Evolutionary conservation across 2,329 filamentous ascomycete genomes (phyloP).

Genomic region (Dactylellina drechsleri): DNA sequence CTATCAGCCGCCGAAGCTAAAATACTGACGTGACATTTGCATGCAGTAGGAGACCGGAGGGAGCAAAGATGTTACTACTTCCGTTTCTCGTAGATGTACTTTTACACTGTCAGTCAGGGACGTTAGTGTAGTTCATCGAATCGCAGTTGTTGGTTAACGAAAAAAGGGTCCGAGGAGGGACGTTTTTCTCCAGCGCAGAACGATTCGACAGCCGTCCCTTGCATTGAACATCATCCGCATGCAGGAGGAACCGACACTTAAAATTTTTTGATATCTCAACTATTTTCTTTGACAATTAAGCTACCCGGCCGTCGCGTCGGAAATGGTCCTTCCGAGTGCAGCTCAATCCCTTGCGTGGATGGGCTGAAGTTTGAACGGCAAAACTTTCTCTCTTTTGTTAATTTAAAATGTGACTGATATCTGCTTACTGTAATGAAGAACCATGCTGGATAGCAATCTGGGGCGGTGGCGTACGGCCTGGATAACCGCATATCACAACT

Average conservation of each 20-base stretch:
- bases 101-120: neutral
- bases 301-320: neutral
- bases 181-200: no score
- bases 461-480: no score
- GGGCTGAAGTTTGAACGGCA: no score
- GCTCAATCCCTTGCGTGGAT: neutral
- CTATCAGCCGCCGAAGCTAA: neutral
- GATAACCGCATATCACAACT: no score
- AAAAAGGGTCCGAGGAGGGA: neutral
- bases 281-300: neutral
- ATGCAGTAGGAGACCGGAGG: neutral
- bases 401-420: no score
- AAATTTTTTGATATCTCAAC: neutral
- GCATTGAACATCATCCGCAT: constrained; percentile 5
- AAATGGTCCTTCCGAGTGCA: neutral
- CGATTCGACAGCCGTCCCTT: constrained; percentile 7
- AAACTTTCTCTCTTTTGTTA: neutral
- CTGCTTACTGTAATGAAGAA: no score
- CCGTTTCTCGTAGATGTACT: no score
- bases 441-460: no score
- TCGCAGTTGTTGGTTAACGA: neutral
- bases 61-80: no score
- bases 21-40: constrained; percentile 15
- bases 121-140: constrained; percentile 4
- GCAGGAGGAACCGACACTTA: neutral